A percentile compares a stretch with the other conserved stretches of the same genome.
These are phyloP conservation scores for Gonapodya prolifera DNA, from an alignment of 192 early-diverging fungal genomes.

Conservation along the genomic window DNA sequence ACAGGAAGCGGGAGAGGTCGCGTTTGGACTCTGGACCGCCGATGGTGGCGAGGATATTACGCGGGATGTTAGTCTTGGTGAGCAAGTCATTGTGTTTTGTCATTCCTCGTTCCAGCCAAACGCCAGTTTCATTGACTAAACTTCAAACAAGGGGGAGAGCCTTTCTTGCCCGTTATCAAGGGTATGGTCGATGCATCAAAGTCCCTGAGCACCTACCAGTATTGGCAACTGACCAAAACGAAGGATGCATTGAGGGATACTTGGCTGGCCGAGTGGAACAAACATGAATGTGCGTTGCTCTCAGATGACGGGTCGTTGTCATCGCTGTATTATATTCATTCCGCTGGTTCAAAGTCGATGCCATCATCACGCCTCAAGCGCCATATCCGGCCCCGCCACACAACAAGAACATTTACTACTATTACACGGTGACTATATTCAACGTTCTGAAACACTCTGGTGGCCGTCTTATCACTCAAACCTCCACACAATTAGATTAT, in stretches of 20 bases:
- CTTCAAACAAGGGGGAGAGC: background rate
- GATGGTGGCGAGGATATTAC: constrained; percentile 5
- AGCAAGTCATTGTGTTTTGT: background rate
- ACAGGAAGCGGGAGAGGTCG: background rate
- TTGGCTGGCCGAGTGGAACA: constrained; percentile 1
- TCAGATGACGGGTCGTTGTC: background rate
- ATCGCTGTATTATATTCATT: background rate
- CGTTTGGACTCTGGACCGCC: background rate
- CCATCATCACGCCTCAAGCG: constrained; percentile 1
- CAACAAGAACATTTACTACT: constrained; percentile 3
- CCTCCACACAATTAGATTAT: background rate
- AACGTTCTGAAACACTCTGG: background rate
- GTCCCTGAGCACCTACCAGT: background rate
- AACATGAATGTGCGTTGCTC: background rate
- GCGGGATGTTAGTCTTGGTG: background rate
- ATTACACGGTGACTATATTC: background rate
- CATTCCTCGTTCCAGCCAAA: background rate
- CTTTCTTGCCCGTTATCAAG: background rate
- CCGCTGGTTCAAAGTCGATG: background rate
- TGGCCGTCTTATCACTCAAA: background rate
- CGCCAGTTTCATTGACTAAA: background rate
- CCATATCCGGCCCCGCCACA: constrained; percentile 3
- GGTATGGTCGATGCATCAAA: background rate
- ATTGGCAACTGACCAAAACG: background rate
- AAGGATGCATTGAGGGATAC: background rate